Conservation (phyloP, 2,329 filamentous ascomycete species). For the Blumeria hordei region DNA sequence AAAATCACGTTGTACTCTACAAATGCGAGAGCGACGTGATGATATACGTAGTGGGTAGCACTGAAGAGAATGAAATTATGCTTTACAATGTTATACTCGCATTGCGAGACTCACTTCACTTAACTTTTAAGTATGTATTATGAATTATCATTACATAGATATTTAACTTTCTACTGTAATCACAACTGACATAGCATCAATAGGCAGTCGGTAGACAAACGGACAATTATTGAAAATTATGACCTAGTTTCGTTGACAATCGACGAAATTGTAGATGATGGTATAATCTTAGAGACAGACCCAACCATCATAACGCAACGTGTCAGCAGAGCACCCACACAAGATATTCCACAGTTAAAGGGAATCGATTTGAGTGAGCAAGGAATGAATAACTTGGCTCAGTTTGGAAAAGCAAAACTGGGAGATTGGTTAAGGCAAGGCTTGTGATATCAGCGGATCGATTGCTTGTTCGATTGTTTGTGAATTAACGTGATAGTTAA, state of each 20-base stretch:
- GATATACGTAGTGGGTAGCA: slow-evolving; percentile 74
- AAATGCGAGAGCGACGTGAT: slow-evolving; percentile 97
- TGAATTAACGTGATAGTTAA: too few species aligned
- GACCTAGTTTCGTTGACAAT: slow-evolving; percentile 83
- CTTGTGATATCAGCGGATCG: slow-evolving; percentile 22
- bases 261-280: slow-evolving; percentile 87
- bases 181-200: too few species aligned
- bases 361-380: slow-evolving; percentile 91
- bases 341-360: slow-evolving; percentile 72
- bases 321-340: slow-evolving; percentile 73
- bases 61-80: slow-evolving; percentile 91
- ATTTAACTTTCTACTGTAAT: neutral
- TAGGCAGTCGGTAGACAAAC: slow-evolving; percentile 89
- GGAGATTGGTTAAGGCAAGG: slow-evolving; percentile 79
- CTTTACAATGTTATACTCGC: slow-evolving; percentile 86
- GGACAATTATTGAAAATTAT: slow-evolving; percentile 96
- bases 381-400: slow-evolving; percentile 78
- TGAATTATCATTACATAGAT: neutral
- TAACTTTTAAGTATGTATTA: slow-evolving; percentile 59
- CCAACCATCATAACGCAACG: slow-evolving; percentile 80
- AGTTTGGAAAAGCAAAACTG: slow-evolving; percentile 78
- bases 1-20: slow-evolving; percentile 89
- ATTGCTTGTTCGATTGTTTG: too few species aligned
- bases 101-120: slow-evolving; percentile 70
- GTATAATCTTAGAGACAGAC: slow-evolving; percentile 92